Evolutionary conservation across 164 flowering plant genomes (phyloP), one percentile per base, ranked within the genome.

Genomic region (Vitis riparia): DNA sequence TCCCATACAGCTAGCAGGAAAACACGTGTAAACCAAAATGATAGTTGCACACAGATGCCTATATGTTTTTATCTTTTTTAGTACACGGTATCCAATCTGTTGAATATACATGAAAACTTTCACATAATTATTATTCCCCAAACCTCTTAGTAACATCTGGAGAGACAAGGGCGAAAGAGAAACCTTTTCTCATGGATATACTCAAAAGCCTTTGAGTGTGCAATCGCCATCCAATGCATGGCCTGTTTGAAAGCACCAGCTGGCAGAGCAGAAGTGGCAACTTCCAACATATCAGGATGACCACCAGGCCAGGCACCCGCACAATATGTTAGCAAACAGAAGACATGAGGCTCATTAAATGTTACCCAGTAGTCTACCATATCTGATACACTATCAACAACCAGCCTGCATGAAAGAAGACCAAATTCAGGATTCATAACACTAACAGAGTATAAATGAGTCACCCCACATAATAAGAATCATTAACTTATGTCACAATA

Each of bases 241-340:
- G 94, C 82, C 77, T 91, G 97, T 16, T 84, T 76, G 67, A 90
- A 93, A 69, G 89, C 91, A 60, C 99, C 97, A n/a, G 80, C 88
- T 51, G 98, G 99, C 51, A 95, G 78, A 59, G 96, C 90, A 80
- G 98, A 91, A 67, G 91, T 90, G 48, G 97, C 99, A 61, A 69
- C 92, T 79, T 95, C 99, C 74, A 93, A 76, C 94, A 91, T 84
- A 76, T 91, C 96, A 75, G 98, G 99, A 77, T 90, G 78, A 64
- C 98, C 98, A 62, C 99, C 99, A 78, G 96, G 98, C 98, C 99
- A 95, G 79, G 99, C 85, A 73, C 99, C 99, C 68, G 99, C 98
- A 78, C 93, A 91, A 51, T 95, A 95, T 13, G 98, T 95, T 17
- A 93, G 89, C 94, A 91, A 76, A 79, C 89, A 83, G 69, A 93